A percentile compares a stretch with the other conserved stretches of the same genome.
These are phyloP conservation scores for Secale cereale DNA, from an alignment of 176 grass and related monocot genomes.

Conservation along the genomic window DNA sequence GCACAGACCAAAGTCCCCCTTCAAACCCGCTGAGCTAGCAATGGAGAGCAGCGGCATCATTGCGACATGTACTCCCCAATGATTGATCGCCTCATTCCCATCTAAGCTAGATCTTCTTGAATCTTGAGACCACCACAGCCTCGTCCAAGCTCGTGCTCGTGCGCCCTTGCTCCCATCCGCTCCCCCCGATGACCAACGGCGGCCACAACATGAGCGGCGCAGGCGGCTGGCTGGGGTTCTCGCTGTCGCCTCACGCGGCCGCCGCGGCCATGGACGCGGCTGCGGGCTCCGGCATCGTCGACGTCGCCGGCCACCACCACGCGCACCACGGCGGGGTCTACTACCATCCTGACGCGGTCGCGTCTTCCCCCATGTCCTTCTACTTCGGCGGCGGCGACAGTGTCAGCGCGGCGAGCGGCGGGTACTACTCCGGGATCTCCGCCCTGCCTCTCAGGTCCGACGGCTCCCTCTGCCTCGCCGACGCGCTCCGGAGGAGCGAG, in stretches of 20 bases:
- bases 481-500: constrained; percentile 57
- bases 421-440: constrained; percentile 67
- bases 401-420: background rate
- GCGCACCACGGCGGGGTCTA: constrained; percentile 35
- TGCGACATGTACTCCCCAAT: constrained; percentile 76
- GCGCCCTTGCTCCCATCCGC: background rate
- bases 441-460: constrained; percentile 86
- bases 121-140: constrained; percentile 17
- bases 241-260: constrained; percentile 65
- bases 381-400: constrained; percentile 23
- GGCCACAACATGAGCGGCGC: constrained; percentile 40
- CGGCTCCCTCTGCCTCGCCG: constrained; percentile 81
- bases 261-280: constrained; percentile 51
- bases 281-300: constrained; percentile 8
- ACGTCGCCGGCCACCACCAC: background rate
- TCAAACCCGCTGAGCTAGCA: constrained; percentile 34
- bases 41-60: constrained; percentile 73
- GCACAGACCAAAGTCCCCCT: constrained; percentile 48
- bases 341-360: constrained; percentile 34
- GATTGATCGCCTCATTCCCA: constrained; percentile 63
- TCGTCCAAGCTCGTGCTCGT: background rate
- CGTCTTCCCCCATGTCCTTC: constrained; percentile 35
- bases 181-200: constrained; percentile 50
- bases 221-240: constrained; percentile 77
- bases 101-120: constrained; percentile 34